Conservation (phyloP, 257 asterid species). For the Solanum pinnatisectum region DNA sequence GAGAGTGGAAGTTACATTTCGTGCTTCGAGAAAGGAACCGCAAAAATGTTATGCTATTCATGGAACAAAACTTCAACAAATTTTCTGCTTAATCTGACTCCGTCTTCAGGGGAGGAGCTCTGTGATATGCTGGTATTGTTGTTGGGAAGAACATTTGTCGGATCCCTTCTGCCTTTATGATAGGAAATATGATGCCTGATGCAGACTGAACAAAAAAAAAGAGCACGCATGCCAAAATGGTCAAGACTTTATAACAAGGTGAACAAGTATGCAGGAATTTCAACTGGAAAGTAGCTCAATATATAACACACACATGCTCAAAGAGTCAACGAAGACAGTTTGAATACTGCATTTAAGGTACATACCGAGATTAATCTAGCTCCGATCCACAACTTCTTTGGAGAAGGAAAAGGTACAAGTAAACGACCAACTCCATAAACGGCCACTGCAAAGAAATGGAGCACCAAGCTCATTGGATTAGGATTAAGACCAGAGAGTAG, state of each 20-base stretch:
- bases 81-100: neutral
- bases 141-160: conserved; percentile 41
- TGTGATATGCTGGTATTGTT: conserved; percentile 24
- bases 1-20: neutral
- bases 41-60: neutral
- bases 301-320: neutral
- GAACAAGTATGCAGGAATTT: neutral
- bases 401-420: conserved; percentile 42
- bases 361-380: conserved; percentile 32
- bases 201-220: conserved; percentile 20
- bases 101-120: conserved; percentile 18
- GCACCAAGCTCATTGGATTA: conserved; percentile 33
- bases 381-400: conserved; percentile 33
- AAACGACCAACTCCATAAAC: conserved; percentile 40
- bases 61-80: neutral
- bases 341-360: neutral
- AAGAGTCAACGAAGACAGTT: neutral
- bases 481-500: conserved; percentile 42
- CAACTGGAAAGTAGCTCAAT: neutral
- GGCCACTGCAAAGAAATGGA: conserved; percentile 42
- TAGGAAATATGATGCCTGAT: conserved; percentile 31
- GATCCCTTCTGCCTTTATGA: conserved; percentile 36
- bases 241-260: neutral
- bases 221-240: neutral
- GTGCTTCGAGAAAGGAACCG: neutral